Conservation (phyloP, 768 basidiomycete species). For the Chalciporus piperatus region DNA sequence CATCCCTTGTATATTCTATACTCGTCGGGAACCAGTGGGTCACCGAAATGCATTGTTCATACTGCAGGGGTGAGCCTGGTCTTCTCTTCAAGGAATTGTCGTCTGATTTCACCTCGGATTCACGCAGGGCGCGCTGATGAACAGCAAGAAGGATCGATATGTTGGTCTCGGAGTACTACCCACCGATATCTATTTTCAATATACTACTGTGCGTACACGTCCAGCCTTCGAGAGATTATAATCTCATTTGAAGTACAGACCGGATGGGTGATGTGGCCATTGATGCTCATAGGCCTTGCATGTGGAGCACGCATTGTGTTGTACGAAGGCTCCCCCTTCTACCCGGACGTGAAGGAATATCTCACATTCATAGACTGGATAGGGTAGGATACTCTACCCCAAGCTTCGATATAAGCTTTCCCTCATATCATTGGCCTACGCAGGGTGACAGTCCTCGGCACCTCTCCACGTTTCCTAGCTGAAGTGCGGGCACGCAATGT, state of each 20-base stretch:
- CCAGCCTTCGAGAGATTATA: background rate
- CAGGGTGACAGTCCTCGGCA: constrained; percentile 40
- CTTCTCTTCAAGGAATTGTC: background rate
- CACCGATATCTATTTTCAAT: constrained; percentile 68
- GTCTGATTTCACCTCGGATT: background rate
- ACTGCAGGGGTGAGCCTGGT: constrained; percentile 56
- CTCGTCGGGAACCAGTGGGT: constrained; percentile 84
- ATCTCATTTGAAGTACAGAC: constrained; percentile 40
- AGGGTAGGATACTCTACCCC: constrained; percentile 38
- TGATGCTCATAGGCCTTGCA: constrained; percentile 53
- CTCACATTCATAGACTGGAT: constrained; percentile 56
- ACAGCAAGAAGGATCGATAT: constrained; percentile 59
- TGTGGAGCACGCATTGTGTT: constrained; percentile 52
- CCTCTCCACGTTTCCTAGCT: constrained; percentile 64
- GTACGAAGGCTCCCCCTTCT: constrained; percentile 71
- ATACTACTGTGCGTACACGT: constrained; percentile 53
- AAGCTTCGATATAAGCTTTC: background rate
- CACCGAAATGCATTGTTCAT: constrained; percentile 84
- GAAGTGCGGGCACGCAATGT: constrained; percentile 58
- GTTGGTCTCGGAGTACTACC: constrained; percentile 40
- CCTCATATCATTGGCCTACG: constrained; percentile 18
- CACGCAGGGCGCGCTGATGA: constrained; percentile 65
- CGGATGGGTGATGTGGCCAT: constrained; percentile 85
- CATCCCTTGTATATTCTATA: constrained; percentile 84
- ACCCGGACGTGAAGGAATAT: constrained; percentile 52